Base-by-base conservation (phyloP, 129 eudicot species). In the Flaveria trinervia region DNA sequence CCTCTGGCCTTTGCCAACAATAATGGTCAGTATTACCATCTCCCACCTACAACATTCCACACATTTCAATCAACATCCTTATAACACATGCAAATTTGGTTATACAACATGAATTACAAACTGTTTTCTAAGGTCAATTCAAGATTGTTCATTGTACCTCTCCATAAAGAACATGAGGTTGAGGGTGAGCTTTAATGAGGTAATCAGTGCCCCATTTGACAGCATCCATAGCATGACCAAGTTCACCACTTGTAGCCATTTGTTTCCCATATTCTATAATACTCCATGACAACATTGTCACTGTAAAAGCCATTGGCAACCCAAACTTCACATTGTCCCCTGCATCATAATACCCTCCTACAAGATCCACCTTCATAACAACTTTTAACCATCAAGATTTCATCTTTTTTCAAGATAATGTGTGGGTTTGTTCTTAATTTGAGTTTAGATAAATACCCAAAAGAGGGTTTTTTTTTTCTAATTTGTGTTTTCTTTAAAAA, bases 1-100 rank as follows among this genome's bases (percentile, higher is more conserved):
- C 97, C 82, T 92, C 97, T 14, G 96, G 92, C 85, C 97, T 75
- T 79, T 92, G 92, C 97, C 96, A 92, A 56, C 97, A 92, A 33
- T 79, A 80, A 65, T 92, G 97, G 36, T 92, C 97, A 18, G 91
- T 84, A 14, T 89, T 75, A 10, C 92, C 96, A 56, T 92, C 97
- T n/a, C 97, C 97, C 16, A 92, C 97, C 94, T 88, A 65, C 10
- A 43, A 15, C 55, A 28, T 36, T 36, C 41, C 41, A 36, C 41
- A 36, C 41, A 5, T 0, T 36, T 36, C 41, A 36, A 36, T 36
- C 41, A 36, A 36, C 41, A 36, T 36, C 41, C 6, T 36, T 36
- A 36, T 36, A 36, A 36, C 41, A 5, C 41, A 22, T 10, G 2
- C 18, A 22, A 18, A 13, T 22, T 48, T 16, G 1, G 30, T 39